phyloP scores from a whole-genome alignment of 805 yeast genomes.

The Debaryomyces castellii region DNA sequence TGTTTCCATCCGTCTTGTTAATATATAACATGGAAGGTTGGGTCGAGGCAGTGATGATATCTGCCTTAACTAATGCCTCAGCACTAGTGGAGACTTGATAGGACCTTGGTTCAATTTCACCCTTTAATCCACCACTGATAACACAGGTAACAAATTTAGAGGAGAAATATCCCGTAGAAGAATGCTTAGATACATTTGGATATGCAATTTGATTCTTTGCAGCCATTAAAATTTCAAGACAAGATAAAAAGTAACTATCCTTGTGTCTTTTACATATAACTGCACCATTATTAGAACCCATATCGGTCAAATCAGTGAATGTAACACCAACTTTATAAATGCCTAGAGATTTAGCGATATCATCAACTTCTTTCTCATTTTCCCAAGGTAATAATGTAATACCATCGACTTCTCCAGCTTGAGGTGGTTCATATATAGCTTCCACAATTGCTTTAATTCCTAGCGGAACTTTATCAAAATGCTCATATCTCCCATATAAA shows the following conservation, averaged over 20 bases:
- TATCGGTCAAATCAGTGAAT: slow-evolving; percentile 86
- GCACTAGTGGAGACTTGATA: slow-evolving; percentile 89
- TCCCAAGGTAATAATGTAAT: slow-evolving; percentile 59
- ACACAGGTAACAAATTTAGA: slow-evolving; percentile 94
- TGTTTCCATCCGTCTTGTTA: slow-evolving; percentile 63
- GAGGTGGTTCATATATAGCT: slow-evolving; percentile 92
- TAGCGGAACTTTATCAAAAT: slow-evolving; percentile 80
- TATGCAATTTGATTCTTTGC: slow-evolving; percentile 69
- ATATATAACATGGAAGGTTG: slow-evolving; percentile 86
- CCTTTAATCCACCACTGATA: slow-evolving; percentile 80
- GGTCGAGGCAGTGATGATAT: slow-evolving; percentile 80
- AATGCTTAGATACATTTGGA: slow-evolving; percentile 64
- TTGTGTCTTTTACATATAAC: slow-evolving; percentile 92
- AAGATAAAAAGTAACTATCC: slow-evolving; percentile 84
- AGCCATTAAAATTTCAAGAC: slow-evolving; percentile 84
- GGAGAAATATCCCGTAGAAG: slow-evolving; percentile 64
- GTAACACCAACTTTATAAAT: slow-evolving; percentile 75
- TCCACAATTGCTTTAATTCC: slow-evolving; percentile 94
- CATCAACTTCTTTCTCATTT: slow-evolving; percentile 52
- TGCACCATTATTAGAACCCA: slow-evolving; percentile 83
- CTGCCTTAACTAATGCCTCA: slow-evolving; percentile 85
- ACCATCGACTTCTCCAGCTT: slow-evolving; percentile 83
- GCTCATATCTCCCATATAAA: slow-evolving; percentile 77
- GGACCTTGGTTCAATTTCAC: slow-evolving; percentile 86
- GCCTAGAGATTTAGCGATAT: slow-evolving; percentile 58